Percentiles rank a stretch among this genome's conserved stretches.
phyloP scores from a whole-genome alignment of 768 basidiomycete genomes.

The Leccinum incarnatum region DNA sequence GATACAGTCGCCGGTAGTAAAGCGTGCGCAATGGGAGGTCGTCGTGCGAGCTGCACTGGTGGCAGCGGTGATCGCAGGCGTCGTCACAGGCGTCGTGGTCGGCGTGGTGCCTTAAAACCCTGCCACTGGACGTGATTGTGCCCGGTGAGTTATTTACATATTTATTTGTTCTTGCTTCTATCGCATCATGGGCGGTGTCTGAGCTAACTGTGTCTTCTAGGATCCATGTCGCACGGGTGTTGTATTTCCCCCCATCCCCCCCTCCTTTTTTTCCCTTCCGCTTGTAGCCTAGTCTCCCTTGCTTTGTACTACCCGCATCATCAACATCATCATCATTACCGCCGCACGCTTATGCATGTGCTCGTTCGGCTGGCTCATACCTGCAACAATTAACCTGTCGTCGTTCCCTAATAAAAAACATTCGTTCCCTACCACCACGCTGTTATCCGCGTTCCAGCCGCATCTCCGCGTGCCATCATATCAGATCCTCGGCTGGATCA shows the following conservation, averaged over 20 bases:
- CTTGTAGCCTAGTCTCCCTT: neutral
- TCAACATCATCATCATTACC: neutral
- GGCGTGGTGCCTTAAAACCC: conserved; percentile 10
- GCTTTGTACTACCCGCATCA: neutral
- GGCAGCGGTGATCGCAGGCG: conserved; percentile 40
- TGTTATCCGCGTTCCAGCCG: neutral
- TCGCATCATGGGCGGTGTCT: neutral
- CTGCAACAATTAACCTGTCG: neutral
- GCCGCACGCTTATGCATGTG: conserved; percentile 7
- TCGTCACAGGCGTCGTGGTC: conserved; percentile 32
- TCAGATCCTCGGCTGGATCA: neutral
- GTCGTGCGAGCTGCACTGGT: conserved; percentile 57
- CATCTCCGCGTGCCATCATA: neutral
- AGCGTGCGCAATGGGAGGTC: conserved; percentile 85
- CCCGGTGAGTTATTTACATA: neutral
- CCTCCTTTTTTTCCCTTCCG: neutral
- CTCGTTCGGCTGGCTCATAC: neutral
- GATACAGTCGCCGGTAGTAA: conserved; percentile 65
- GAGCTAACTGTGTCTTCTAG: neutral
- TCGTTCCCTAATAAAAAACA: neutral
- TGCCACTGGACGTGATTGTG: neutral
- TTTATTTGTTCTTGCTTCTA: neutral
- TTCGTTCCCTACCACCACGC: neutral
- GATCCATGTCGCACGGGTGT: neutral
- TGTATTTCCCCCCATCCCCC: neutral